Percentiles rank a stretch among this genome's conserved stretches.
Conservation (phyloP, 371 early-diverging fungal genomes). For the Mycotypha africana region DNA sequence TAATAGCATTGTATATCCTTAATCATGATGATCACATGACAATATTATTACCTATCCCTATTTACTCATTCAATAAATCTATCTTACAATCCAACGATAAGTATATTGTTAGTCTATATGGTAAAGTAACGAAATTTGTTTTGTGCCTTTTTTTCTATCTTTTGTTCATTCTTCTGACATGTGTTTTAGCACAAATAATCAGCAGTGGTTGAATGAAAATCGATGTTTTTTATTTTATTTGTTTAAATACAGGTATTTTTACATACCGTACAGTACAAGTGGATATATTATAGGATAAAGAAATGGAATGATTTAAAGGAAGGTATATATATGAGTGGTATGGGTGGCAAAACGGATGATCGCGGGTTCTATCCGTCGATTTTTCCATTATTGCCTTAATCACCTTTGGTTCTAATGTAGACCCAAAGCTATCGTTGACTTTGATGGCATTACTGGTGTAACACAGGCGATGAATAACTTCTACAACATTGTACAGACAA, state of each 20-base stretch:
- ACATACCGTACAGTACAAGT: conserved; percentile 1
- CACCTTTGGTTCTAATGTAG: conserved; percentile 4
- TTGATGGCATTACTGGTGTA: conserved; percentile 6
- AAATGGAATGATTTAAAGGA: conserved; percentile 1
- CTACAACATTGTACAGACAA: conserved; percentile 8
- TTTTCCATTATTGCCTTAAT: conserved; percentile 9
- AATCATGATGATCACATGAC: too few relatives aligned
- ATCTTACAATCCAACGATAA: too few relatives aligned
- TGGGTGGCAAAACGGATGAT: conserved; percentile 4
- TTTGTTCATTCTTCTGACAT: conserved; percentile 1
- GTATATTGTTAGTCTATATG: too few relatives aligned
- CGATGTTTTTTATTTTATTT: neutral
- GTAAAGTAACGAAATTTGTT: neutral
- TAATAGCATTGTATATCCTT: too few relatives aligned
- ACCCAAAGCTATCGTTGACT: conserved; percentile 2
- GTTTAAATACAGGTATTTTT: neutral
- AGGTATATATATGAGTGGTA: conserved; percentile 3
- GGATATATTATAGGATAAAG: neutral
- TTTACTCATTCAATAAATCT: too few relatives aligned
- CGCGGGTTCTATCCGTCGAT: conserved; percentile 4
- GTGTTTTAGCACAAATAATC: neutral
- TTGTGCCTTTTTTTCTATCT: neutral
- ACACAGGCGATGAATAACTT: conserved; percentile 2
- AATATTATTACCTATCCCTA: too few relatives aligned
- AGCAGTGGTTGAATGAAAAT: neutral